Evolutionary conservation across 1,284 basidiomycete species (phyloP).

Genomic region (Kalmanozyma brasiliensis): DNA sequence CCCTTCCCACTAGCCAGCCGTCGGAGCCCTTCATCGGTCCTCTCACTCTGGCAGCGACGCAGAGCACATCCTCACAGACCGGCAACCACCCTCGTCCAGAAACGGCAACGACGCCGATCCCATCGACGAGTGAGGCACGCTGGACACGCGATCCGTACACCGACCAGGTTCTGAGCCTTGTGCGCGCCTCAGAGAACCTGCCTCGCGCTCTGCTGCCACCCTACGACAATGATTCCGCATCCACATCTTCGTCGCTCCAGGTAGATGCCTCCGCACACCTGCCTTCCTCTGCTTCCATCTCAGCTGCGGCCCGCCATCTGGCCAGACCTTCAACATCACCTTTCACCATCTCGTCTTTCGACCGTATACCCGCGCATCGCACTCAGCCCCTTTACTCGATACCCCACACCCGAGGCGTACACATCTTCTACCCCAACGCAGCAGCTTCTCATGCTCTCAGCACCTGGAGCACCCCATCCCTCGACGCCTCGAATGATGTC

Average conservation of each 20-base stretch:
- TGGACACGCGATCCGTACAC: conserved; percentile 4
- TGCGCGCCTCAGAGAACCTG: neutral
- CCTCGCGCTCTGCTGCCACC: neutral
- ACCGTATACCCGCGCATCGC: conserved; percentile 16
- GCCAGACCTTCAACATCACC: conserved; percentile 8
- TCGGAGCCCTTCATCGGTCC: conserved; percentile 27
- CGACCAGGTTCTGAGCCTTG: neutral
- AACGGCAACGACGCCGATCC: neutral
- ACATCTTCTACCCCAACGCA: conserved; percentile 30
- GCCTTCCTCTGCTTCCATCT: conserved; percentile 8
- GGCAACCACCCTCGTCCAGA: neutral
- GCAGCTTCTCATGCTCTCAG: conserved; percentile 27
- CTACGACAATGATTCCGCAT: conserved; percentile 7
- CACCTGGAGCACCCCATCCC: neutral
- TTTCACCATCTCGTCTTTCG: conserved; percentile 12
- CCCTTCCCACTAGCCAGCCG: neutral
- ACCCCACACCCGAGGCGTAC: conserved; percentile 19
- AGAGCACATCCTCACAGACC: conserved; percentile 7
- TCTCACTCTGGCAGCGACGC: conserved; percentile 22
- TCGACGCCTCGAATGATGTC: conserved; percentile 3
- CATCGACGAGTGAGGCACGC: conserved; percentile 4
- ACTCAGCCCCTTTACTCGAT: conserved; percentile 6
- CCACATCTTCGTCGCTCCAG: conserved; percentile 1
- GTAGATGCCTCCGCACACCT: neutral
- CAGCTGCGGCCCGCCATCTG: conserved; percentile 23